These are phyloP conservation scores for Saccharum officinarum DNA, from an alignment of 176 grass and related monocot species.

Conservation along the genomic window DNA sequence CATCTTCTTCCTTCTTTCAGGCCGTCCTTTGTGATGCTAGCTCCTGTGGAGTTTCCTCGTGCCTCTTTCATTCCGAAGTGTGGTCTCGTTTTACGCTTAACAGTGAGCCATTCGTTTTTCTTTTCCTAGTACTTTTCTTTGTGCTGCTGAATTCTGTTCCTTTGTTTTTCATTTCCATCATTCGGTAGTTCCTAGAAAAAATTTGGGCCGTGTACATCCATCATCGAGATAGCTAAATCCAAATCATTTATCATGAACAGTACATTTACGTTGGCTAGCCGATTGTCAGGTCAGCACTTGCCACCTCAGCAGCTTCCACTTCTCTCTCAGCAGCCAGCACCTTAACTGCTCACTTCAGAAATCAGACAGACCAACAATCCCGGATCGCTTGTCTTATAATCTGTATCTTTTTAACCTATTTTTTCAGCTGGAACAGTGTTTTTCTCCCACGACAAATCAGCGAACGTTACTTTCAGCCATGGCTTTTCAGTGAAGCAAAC, in stretches of 20 bases:
- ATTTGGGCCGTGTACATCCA: not conserved
- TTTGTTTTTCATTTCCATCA: not conserved
- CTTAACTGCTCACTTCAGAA: constrained; percentile 14
- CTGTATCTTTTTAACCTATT: too few relatives aligned
- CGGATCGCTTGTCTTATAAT: too few relatives aligned
- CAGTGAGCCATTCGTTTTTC: not conserved
- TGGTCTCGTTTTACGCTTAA: not conserved
- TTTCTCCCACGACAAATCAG: too few relatives aligned
- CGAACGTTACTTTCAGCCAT: too few relatives aligned
- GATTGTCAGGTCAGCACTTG: not conserved
- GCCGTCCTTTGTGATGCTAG: constrained; percentile 5
- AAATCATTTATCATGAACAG: constrained; percentile 22
- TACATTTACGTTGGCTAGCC: not conserved
- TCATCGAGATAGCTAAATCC: not conserved
- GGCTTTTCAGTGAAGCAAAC: too few relatives aligned
- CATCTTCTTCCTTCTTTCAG: not conserved
- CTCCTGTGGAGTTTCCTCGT: not conserved
- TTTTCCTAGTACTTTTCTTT: not conserved
- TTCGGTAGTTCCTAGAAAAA: not conserved
- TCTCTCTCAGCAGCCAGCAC: not conserved
- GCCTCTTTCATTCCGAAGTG: constrained; percentile 1
- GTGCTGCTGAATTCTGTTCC: not conserved
- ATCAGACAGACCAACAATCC: constrained; percentile 4
- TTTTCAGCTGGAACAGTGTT: too few relatives aligned
- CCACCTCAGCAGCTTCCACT: constrained; percentile 2